These are phyloP conservation scores for Ophiosphaerella korrae DNA, from an alignment of 2,329 filamentous ascomycete species.

Conservation along the genomic window DNA sequence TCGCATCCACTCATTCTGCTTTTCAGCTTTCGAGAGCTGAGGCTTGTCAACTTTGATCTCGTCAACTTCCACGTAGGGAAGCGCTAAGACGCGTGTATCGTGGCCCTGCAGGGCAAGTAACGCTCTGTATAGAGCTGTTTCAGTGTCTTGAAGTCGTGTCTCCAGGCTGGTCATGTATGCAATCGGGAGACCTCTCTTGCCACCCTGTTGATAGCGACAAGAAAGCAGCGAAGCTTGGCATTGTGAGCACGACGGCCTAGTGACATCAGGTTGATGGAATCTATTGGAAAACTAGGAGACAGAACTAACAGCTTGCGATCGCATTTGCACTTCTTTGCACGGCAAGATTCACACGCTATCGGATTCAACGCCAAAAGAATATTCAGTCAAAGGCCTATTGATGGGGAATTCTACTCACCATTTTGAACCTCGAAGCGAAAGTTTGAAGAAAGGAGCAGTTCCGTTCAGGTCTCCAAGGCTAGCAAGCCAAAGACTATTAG, in stretches of 20 bases:
- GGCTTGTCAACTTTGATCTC: not conserved
- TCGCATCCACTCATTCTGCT: slow-evolving; percentile 30
- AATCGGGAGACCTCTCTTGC: slow-evolving; percentile 31
- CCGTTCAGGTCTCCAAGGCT: too few relatives aligned
- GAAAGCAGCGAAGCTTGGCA: slow-evolving; percentile 16
- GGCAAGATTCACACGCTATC: slow-evolving; percentile 34
- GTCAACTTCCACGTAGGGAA: not conserved
- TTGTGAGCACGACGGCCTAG: slow-evolving; percentile 32
- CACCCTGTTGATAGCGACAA: slow-evolving; percentile 33
- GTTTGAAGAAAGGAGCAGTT: too few relatives aligned
- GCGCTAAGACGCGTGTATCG: not conserved
- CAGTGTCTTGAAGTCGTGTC: slow-evolving; percentile 29
- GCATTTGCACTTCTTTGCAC: slow-evolving; percentile 36
- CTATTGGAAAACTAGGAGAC: not conserved
- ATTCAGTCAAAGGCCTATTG: too few relatives aligned
- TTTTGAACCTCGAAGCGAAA: too few relatives aligned
- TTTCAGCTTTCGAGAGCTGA: slow-evolving; percentile 28
- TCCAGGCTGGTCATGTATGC: slow-evolving; percentile 34
- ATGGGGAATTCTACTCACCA: too few relatives aligned
- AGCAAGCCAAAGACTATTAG: too few relatives aligned
- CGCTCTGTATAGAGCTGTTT: slow-evolving; percentile 24
- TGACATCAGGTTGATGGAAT: not conserved
- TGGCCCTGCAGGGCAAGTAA: slow-evolving; percentile 16
- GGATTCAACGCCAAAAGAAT: slow-evolving; percentile 13
- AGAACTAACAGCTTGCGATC: slow-evolving; percentile 27